These are phyloP conservation scores for Platanthera guangdongensis DNA, from an alignment of 106 monocot species.

Conservation along the genomic window DNA sequence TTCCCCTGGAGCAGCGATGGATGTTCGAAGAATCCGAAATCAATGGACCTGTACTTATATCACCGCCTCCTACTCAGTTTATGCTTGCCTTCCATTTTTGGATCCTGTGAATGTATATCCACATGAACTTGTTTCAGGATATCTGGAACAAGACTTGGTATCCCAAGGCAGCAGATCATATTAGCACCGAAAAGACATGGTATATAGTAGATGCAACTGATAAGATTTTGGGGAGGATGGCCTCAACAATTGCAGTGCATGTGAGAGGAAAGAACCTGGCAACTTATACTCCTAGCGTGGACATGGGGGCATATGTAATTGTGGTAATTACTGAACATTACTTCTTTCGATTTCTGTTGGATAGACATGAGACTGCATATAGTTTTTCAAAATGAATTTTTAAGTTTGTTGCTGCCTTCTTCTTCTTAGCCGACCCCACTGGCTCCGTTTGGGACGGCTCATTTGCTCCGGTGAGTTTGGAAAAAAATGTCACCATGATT, in stretches of 20 bases:
- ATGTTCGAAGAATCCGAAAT: slow-evolving; percentile 60
- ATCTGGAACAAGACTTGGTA: slow-evolving; percentile 99
- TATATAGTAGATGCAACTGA: slow-evolving; percentile 93
- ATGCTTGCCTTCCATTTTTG: background rate
- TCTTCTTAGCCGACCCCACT: no score
- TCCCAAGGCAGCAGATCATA: slow-evolving; percentile 85
- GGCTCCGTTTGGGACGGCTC: no score
- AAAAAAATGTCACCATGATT: no score
- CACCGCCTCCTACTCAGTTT: background rate
- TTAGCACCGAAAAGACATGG: slow-evolving; percentile 84
- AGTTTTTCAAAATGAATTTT: background rate
- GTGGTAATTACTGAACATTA: slow-evolving; percentile 36
- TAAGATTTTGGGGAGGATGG: slow-evolving; percentile 71
- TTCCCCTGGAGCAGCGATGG: slow-evolving; percentile 12
- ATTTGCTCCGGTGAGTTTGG: no score
- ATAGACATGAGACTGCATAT: background rate
- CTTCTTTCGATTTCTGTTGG: background rate
- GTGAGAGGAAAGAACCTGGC: slow-evolving; percentile 83
- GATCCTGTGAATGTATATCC: background rate
- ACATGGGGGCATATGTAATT: slow-evolving; percentile 95
- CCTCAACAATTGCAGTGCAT: slow-evolving; percentile 82
- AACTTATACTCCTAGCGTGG: slow-evolving; percentile 85
- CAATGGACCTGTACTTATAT: slow-evolving; percentile 56
- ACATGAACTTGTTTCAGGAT: slow-evolving; percentile 31
- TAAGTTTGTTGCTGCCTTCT: background rate